phyloP scores from a whole-genome alignment of 2,329 filamentous ascomycete genomes.

The Dryadomyces quercus-mongolicae region DNA sequence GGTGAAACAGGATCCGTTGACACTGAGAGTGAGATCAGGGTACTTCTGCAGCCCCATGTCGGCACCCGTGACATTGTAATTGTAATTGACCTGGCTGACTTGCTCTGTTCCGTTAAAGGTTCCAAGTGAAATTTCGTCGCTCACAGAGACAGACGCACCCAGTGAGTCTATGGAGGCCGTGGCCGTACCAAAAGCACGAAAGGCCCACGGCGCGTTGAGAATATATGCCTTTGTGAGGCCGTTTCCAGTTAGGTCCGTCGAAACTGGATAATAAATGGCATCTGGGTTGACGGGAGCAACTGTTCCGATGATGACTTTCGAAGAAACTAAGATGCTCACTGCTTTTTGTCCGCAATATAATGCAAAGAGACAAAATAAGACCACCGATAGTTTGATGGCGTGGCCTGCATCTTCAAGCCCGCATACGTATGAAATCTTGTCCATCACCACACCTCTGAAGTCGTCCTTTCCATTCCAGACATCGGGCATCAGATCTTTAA shows the following conservation, averaged over 20 bases:
- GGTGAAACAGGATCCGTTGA: conserved; percentile 15
- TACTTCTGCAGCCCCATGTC: conserved; percentile 16
- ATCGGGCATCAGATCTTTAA: background rate
- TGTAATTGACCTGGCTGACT: conserved; percentile 12
- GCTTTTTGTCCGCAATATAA: conserved; percentile 10
- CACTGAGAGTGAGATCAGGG: conserved; percentile 11
- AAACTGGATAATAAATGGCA: conserved; percentile 6
- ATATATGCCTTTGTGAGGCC: background rate
- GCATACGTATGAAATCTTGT: background rate
- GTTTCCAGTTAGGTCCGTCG: no score
- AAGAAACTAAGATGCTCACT: conserved; percentile 9
- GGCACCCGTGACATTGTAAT: conserved; percentile 13
- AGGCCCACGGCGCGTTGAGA: background rate
- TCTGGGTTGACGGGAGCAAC: conserved; percentile 14
- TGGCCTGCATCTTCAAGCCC: background rate
- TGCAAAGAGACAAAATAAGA: conserved; percentile 7
- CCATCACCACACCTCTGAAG: background rate
- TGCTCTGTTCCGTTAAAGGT: conserved; percentile 6
- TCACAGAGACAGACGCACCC: background rate
- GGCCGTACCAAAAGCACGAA: background rate
- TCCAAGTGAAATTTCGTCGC: conserved; percentile 1
- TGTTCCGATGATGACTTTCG: conserved; percentile 10
- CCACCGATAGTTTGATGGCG: background rate
- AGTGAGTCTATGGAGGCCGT: background rate
- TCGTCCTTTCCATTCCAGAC: background rate